Conservation (phyloP, 2,329 filamentous ascomycete species). For the Phaeoacremonium minimum region DNA sequence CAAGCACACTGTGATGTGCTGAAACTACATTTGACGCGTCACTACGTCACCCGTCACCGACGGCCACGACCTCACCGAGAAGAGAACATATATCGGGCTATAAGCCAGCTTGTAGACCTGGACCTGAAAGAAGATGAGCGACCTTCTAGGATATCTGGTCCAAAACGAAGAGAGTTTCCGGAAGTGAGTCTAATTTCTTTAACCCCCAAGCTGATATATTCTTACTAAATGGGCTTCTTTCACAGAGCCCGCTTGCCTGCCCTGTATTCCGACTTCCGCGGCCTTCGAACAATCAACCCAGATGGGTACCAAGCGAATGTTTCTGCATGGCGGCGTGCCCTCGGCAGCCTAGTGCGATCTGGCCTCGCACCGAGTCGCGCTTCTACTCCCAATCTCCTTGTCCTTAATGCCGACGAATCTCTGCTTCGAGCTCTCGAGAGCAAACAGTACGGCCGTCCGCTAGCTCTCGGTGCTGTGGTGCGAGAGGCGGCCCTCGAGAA, state of each 20-base stretch:
- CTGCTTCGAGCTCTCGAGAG: slow-evolving; percentile 70
- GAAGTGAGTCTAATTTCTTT: slow-evolving; percentile 13
- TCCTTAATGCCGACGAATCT: slow-evolving; percentile 53
- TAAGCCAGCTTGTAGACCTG: too few species aligned
- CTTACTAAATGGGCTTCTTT: slow-evolving; percentile 8
- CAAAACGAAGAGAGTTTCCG: slow-evolving; percentile 22
- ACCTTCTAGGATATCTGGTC: slow-evolving; percentile 19
- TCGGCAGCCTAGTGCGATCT: slow-evolving; percentile 21
- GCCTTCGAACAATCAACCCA: slow-evolving; percentile 17
- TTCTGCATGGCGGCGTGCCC: slow-evolving; percentile 26
- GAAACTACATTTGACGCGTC: too few species aligned
- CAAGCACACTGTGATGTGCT: too few species aligned
- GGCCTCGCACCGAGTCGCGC: slow-evolving; percentile 22
- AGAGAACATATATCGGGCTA: too few species aligned
- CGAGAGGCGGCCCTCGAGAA: slow-evolving; percentile 65
- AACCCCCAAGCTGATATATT: not conserved
- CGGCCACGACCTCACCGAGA: too few species aligned
- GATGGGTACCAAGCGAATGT: slow-evolving; percentile 24
- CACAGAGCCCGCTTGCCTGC: slow-evolving; percentile 18
- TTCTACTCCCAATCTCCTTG: slow-evolving; percentile 40
- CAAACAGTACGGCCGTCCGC: slow-evolving; percentile 74
- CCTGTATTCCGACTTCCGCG: slow-evolving; percentile 20
- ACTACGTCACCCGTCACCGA: too few species aligned
- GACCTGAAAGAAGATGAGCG: slow-evolving; percentile 11
- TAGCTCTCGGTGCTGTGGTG: slow-evolving; percentile 75